phyloP scores from a whole-genome alignment of 306 rosid species.

The Lagenaria siceraria region DNA sequence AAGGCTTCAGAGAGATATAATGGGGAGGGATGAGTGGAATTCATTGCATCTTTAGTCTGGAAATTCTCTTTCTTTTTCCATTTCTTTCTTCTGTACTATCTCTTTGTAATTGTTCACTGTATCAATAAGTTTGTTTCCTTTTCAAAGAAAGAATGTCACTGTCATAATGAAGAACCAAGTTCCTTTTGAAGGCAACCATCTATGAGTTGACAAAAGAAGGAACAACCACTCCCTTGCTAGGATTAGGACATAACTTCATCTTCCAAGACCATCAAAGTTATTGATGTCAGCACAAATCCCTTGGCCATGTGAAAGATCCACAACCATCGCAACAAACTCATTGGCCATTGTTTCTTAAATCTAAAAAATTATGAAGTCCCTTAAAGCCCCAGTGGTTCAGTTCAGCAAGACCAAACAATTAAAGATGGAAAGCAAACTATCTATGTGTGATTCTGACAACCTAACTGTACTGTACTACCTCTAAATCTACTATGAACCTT shows the following conservation, averaged over 20 bases:
- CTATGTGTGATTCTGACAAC: neutral
- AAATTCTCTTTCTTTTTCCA: neutral
- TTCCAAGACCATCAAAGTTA: neutral
- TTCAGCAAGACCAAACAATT: neutral
- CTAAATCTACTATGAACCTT: neutral
- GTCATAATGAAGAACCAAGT: neutral
- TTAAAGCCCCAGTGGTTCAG: neutral
- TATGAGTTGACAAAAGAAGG: neutral
- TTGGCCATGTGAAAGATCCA: neutral
- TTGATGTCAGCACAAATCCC: neutral
- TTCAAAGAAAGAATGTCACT: neutral
- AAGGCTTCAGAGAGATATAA: neutral
- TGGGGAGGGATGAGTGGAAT: neutral
- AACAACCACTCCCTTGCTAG: neutral
- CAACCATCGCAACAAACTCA: neutral
- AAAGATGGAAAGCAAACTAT: neutral
- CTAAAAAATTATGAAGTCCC: neutral
- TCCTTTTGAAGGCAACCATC: neutral
- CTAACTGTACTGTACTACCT: neutral
- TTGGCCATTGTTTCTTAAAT: neutral
- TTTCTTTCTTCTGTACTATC: neutral
- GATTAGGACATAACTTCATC: neutral
- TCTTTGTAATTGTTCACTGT: neutral
- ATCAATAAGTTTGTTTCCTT: neutral
- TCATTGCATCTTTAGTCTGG: neutral